Conservation (phyloP, 768 basidiomycete species). For the Mrakia frigida region DNA sequence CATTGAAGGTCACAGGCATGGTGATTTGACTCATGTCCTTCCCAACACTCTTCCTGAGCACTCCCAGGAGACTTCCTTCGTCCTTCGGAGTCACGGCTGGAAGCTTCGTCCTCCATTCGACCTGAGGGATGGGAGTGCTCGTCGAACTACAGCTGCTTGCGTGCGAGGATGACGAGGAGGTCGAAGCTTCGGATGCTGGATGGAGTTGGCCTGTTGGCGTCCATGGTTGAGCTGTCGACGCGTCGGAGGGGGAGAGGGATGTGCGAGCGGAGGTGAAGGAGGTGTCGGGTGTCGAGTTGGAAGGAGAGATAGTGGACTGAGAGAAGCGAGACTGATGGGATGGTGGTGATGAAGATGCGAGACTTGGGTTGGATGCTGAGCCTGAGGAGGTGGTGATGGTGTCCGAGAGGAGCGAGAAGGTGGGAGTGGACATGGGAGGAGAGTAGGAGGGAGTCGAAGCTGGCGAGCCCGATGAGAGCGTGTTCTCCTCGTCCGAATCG, state of each 20-base stretch:
- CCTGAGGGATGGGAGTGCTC: slow-evolving; percentile 6
- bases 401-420: slow-evolving; percentile 13
- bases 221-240: not conserved
- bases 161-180: not conserved
- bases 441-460: slow-evolving; percentile 15
- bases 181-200: not conserved
- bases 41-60: slow-evolving; percentile 82
- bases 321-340: not conserved
- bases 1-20: slow-evolving; percentile 85
- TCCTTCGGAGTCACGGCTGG: slow-evolving; percentile 31
- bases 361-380: not conserved
- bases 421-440: not conserved
- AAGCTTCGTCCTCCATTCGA: slow-evolving; percentile 24
- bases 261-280: not conserved
- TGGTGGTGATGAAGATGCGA: not conserved
- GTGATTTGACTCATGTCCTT: slow-evolving; percentile 58
- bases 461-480: not conserved
- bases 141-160: not conserved
- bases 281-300: not conserved
- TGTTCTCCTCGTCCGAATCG: slow-evolving; percentile 21
- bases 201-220: not conserved
- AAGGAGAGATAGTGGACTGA: not conserved
- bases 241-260: not conserved
- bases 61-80: slow-evolving; percentile 37
- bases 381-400: not conserved